These are phyloP conservation scores for Penicillium nucicola DNA, from an alignment of 495 filamentous ascomycete genomes.

Conservation along the genomic window DNA sequence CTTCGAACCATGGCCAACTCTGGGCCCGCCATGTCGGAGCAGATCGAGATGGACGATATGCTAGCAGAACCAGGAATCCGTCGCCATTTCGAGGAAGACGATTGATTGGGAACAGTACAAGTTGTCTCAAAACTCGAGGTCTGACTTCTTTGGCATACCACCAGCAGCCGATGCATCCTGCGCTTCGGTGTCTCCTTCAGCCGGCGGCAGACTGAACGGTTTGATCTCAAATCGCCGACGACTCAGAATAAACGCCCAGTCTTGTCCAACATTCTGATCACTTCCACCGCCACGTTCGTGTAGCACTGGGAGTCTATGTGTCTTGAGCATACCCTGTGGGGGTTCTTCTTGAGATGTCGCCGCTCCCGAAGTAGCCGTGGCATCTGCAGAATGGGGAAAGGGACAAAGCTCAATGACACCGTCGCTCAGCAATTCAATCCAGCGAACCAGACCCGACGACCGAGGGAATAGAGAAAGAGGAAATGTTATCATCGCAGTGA, in stretches of 20 bases:
- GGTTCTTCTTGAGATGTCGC: conserved; percentile 62
- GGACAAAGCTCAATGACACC: conserved; percentile 87
- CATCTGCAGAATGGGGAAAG: conserved; percentile 65
- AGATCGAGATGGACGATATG: conserved; percentile 63
- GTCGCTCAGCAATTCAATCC: conserved; percentile 83
- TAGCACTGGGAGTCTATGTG: conserved; percentile 77
- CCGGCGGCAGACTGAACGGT: conserved; percentile 84
- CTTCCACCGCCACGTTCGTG: conserved; percentile 84
- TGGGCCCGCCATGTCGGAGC: conserved; percentile 56
- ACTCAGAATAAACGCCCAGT: conserved; percentile 86
- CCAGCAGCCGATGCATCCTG: conserved; percentile 50
- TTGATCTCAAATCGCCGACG: conserved; percentile 80
- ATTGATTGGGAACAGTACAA: conserved; percentile 18
- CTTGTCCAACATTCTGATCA: conserved; percentile 66
- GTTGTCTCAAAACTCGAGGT: conserved; percentile 66
- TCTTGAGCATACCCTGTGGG: conserved; percentile 79
- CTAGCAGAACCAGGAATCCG: conserved; percentile 38
- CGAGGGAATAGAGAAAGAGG: conserved; percentile 81
- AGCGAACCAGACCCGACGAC: conserved; percentile 71
- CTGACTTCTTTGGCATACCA: conserved; percentile 57
- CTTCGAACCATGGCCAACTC: conserved; percentile 52
- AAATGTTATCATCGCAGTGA: conserved; percentile 74
- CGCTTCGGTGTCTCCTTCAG: conserved; percentile 73
- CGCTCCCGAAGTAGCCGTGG: conserved; percentile 51
- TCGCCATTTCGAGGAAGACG: conserved; percentile 35